Evolutionary conservation across 345 rosid species (phyloP).

Genomic region (Hypericum perforatum): DNA sequence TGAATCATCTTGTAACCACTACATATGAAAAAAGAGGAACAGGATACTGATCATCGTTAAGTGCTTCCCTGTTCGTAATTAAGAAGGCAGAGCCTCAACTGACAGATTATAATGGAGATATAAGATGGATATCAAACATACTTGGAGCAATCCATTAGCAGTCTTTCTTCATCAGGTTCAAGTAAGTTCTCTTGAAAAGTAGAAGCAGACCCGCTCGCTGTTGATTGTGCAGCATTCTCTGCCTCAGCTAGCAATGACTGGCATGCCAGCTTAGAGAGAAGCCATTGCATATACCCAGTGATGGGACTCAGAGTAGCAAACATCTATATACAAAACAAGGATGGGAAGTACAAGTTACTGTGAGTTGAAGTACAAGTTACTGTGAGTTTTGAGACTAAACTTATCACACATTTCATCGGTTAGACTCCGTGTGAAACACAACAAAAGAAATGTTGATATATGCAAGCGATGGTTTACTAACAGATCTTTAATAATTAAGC

Average conservation of each 20-base stretch:
- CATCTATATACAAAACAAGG: constrained; percentile 30
- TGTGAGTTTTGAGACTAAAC: too few relatives aligned
- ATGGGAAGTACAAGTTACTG: background rate
- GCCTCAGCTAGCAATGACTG: constrained; percentile 52
- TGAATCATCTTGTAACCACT: too few relatives aligned
- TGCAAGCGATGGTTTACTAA: too few relatives aligned
- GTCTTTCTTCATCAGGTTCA: constrained; percentile 75
- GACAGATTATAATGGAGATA: background rate
- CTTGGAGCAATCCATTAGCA: constrained; percentile 46
- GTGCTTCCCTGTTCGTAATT: too few relatives aligned
- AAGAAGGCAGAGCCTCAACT: too few relatives aligned
- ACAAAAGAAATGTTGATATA: too few relatives aligned
- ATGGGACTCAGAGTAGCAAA: constrained; percentile 95
- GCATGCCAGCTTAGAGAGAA: constrained; percentile 71
- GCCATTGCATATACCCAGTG: constrained; percentile 87
- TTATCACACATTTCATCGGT: too few relatives aligned
- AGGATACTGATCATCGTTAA: too few relatives aligned
- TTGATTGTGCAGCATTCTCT: constrained; percentile 23
- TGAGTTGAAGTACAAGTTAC: too few relatives aligned
- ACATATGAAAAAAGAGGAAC: too few relatives aligned
- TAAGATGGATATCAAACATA: constrained; percentile 20
- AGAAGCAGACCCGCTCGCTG: constrained; percentile 31
- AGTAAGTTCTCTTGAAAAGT: constrained; percentile 64
- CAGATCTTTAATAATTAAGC: too few relatives aligned
- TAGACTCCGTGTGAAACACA: too few relatives aligned